phyloP scores from a whole-genome alignment of 768 basidiomycete species.

The Mycena rebaudengoi region DNA sequence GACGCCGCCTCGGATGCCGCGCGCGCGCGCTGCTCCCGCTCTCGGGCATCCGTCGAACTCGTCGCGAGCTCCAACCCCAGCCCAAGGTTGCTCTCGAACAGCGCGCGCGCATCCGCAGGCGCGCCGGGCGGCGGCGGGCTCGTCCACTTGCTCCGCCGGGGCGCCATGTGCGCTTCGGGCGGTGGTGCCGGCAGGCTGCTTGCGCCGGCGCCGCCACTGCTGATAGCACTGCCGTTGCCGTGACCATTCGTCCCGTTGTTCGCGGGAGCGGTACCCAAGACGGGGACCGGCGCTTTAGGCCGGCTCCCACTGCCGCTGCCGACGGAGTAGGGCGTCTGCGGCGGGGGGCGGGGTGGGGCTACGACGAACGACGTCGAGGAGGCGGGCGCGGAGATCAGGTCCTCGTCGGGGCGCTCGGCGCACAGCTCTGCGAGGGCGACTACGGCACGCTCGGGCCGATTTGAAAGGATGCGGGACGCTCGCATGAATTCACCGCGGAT shows the following conservation, averaged over 20 bases:
- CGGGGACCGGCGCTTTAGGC: conserved; percentile 50
- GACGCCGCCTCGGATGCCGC: conserved; percentile 43
- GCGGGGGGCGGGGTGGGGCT: conserved; percentile 65
- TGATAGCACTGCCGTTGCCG: no score
- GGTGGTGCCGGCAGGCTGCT: conserved; percentile 63
- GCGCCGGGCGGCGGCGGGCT: conserved; percentile 86
- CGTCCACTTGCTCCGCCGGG: conserved; percentile 83
- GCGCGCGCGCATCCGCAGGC: conserved; percentile 66
- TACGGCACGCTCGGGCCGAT: conserved; percentile 82
- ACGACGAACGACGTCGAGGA: conserved; percentile 44
- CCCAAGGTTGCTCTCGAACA: conserved; percentile 75
- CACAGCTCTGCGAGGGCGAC: conserved; percentile 89
- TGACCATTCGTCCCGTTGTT: conserved; percentile 42
- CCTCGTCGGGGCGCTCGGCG: conserved; percentile 83
- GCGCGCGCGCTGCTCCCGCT: conserved; percentile 37
- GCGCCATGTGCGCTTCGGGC: conserved; percentile 74
- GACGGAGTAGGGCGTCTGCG: conserved; percentile 76
- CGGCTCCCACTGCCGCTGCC: conserved; percentile 69
- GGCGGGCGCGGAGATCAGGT: conserved; percentile 59
- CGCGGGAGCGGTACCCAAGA: conserved; percentile 42
- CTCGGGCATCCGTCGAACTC: conserved; percentile 65
- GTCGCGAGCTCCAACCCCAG: conserved; percentile 76
- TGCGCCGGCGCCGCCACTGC: no score
- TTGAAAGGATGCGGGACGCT: conserved; percentile 83
- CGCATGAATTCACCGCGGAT: conserved; percentile 99